phyloP scores from a whole-genome alignment of 2,329 filamentous ascomycete genomes.

The Berkeleyomyces basicola region DNA sequence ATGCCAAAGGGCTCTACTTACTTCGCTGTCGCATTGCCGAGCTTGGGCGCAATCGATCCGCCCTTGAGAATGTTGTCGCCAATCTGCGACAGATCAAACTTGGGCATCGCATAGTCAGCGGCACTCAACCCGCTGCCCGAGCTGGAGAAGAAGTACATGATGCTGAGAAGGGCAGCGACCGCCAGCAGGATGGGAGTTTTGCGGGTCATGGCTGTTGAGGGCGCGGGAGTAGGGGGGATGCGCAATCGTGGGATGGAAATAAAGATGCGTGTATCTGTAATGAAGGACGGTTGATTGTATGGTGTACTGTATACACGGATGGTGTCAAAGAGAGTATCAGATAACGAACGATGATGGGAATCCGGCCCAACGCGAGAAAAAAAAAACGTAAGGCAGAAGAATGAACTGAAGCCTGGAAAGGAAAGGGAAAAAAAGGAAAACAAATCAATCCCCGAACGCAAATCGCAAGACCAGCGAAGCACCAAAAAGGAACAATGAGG shows the following conservation, averaged over 20 bases:
- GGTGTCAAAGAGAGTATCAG: not conserved
- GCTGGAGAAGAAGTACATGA: conserved; percentile 43
- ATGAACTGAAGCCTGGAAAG: not conserved
- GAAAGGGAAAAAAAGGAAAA: not conserved
- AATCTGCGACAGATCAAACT: conserved; percentile 26
- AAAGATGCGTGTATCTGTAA: not conserved
- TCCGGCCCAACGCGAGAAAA: not conserved
- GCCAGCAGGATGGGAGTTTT: conserved; percentile 36
- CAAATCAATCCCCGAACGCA: not conserved
- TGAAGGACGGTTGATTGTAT: not conserved
- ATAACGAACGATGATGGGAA: not conserved
- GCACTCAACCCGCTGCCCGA: conserved; percentile 10
- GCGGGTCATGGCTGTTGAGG: conserved; percentile 31
- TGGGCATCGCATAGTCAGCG: conserved; percentile 5
- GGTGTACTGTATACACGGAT: not conserved
- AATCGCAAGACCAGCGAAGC: not conserved
- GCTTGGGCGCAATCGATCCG: conserved; percentile 59
- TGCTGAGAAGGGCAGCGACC: conserved; percentile 37
- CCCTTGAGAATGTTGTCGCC: conserved; percentile 41
- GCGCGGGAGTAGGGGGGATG: not conserved
- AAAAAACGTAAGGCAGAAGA: not conserved
- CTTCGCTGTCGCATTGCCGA: conserved; percentile 72
- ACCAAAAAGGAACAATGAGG: not conserved
- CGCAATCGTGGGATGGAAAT: not conserved
- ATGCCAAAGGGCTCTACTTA: conserved; percentile 22